Percentiles rank a stretch among this genome's conserved stretches.
Evolutionary conservation across 1,284 basidiomycete genomes (phyloP).

Genomic region (Albatrellus sp.): DNA sequence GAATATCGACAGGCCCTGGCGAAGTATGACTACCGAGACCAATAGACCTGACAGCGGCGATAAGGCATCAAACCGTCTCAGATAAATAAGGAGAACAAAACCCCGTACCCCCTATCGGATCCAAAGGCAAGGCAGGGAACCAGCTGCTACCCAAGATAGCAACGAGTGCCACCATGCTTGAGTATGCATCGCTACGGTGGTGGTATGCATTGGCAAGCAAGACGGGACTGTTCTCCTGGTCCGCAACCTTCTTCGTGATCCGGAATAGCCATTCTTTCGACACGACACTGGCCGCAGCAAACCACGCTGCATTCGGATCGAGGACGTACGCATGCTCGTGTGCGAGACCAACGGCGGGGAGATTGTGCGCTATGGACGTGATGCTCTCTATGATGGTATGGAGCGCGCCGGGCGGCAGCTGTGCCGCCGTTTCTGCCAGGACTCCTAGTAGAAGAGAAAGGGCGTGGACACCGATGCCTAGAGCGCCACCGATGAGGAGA

Average conservation of each 20-base stretch:
- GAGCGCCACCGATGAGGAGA: constrained; percentile 74
- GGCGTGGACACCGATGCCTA: constrained; percentile 91
- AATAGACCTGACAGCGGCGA: constrained; percentile 44
- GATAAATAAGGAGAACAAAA: not conserved
- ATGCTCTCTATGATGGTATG: constrained; percentile 49
- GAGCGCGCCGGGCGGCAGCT: constrained; percentile 44
- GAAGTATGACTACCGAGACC: constrained; percentile 82
- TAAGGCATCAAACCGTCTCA: not conserved
- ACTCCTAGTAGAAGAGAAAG: constrained; percentile 69
- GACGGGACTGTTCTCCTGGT: constrained; percentile 83
- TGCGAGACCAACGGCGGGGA: constrained; percentile 25
- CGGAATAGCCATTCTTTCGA: constrained; percentile 92
- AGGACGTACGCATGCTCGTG: constrained; percentile 33
- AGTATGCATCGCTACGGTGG: constrained; percentile 91
- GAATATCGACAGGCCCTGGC: constrained; percentile 70
- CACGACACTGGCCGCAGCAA: constrained; percentile 72
- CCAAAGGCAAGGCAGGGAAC: constrained; percentile 78
- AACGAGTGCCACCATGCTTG: constrained; percentile 75
- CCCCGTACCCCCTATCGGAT: constrained; percentile 78
- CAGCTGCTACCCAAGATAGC: constrained; percentile 84
- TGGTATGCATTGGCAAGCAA: constrained; percentile 87
- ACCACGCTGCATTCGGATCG: constrained; percentile 95
- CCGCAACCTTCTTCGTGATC: constrained; percentile 78
- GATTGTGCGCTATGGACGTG: constrained; percentile 38
- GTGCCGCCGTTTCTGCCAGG: constrained; percentile 44